Percentiles rank a stretch among this genome's conserved stretches.
phyloP scores from a whole-genome alignment of 1,284 basidiomycete species.

The Moesziomyces globuligerus region DNA sequence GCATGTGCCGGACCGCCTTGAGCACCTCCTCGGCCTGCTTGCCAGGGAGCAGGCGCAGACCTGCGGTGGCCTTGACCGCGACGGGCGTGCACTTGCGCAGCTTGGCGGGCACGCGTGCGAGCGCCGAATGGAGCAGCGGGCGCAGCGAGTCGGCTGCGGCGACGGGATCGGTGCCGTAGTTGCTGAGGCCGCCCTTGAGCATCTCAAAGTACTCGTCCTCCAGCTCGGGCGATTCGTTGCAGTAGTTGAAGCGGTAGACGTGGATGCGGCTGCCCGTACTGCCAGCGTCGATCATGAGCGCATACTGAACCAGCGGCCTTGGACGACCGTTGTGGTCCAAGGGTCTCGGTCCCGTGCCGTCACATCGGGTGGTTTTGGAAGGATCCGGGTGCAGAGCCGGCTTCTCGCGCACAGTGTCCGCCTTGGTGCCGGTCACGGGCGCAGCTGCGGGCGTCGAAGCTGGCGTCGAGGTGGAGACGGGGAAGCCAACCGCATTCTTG shows the following conservation, averaged over 20 bases:
- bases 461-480: slow-evolving; percentile 4
- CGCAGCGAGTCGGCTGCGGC: slow-evolving; percentile 85
- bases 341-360: slow-evolving; percentile 25
- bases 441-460: slow-evolving; percentile 16
- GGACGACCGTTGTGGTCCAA: slow-evolving; percentile 48
- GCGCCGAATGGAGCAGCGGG: slow-evolving; percentile 81
- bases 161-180: slow-evolving; percentile 72
- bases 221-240: slow-evolving; percentile 73
- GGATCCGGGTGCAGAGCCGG: slow-evolving; percentile 59
- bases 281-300: slow-evolving; percentile 96
- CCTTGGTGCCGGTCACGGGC: slow-evolving; percentile 24
- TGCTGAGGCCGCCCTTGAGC: slow-evolving; percentile 83
- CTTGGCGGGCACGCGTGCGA: slow-evolving; percentile 77
- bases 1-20: slow-evolving; percentile 76
- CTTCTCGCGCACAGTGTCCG: slow-evolving; percentile 34
- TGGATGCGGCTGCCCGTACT: slow-evolving; percentile 97
- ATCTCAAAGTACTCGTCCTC: slow-evolving; percentile 94
- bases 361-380: slow-evolving; percentile 60
- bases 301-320: slow-evolving; percentile 76
- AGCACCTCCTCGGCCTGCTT: slow-evolving; percentile 80
- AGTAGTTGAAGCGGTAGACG: slow-evolving; percentile 79
- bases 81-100: slow-evolving; percentile 84
- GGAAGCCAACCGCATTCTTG: slow-evolving; percentile 27
- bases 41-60: slow-evolving; percentile 80
- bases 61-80: slow-evolving; percentile 94